Evolutionary conservation across 495 filamentous ascomycete genomes (phyloP).

Genomic region (Aspergillus hancockii): DNA sequence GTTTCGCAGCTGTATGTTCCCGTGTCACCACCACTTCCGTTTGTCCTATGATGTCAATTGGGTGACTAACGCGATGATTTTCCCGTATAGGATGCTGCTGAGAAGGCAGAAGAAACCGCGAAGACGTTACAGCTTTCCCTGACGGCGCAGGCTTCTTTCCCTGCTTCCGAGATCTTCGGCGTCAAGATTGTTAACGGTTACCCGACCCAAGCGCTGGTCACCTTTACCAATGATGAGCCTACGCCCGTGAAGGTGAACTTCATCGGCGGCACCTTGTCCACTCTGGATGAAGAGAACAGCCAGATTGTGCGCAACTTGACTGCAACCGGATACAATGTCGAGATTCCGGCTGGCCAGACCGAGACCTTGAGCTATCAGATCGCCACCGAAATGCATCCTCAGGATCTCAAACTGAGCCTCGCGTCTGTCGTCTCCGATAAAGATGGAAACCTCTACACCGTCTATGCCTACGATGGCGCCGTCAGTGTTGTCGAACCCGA

Average conservation of each 20-base stretch:
- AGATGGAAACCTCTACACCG: constrained; percentile 67
- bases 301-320: constrained; percentile 82
- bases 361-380: constrained; percentile 79
- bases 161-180: constrained; percentile 86
- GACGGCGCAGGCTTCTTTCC: constrained; percentile 76
- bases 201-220: constrained; percentile 78
- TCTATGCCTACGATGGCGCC: constrained; percentile 82
- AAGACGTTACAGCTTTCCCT: constrained; percentile 66
- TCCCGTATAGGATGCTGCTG: constrained; percentile 40
- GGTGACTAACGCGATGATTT: constrained; percentile 21
- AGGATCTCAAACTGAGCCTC: constrained; percentile 79
- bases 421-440: constrained; percentile 69
- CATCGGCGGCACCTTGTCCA: constrained; percentile 75
- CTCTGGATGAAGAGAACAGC: constrained; percentile 54
- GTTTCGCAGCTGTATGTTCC: constrained; percentile 60
- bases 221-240: constrained; percentile 81
- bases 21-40: constrained; percentile 2
- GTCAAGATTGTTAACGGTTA: constrained; percentile 93
- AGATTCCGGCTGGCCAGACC: constrained; percentile 76
- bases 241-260: constrained; percentile 73
- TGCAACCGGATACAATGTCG: constrained; percentile 66
- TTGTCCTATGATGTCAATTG: constrained; percentile 25
- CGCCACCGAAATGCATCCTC: constrained; percentile 87
- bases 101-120: constrained; percentile 48
- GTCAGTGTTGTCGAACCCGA: constrained; percentile 91